Evolutionary conservation across 2,329 filamentous ascomycete genomes (phyloP).

Genomic region (Penicillium rolfsii): DNA sequence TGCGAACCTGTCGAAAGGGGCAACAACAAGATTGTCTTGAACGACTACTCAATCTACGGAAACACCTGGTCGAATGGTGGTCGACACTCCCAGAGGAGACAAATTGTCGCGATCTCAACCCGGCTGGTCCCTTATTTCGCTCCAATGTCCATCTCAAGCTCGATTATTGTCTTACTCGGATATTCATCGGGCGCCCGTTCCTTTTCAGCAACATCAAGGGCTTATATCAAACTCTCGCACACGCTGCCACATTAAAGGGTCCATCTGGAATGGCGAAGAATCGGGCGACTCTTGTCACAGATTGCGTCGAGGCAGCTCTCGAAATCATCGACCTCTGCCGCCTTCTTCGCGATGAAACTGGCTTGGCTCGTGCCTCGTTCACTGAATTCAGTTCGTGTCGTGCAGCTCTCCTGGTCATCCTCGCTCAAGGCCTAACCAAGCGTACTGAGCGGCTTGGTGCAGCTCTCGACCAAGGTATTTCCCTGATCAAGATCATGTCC

Average conservation of each 20-base stretch:
- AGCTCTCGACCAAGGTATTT: conserved; percentile 54
- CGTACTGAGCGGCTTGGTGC: conserved; percentile 50
- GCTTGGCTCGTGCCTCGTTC: conserved; percentile 59
- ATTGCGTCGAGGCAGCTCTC: conserved; percentile 58
- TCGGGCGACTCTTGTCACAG: conserved; percentile 50
- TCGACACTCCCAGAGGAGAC: conserved; percentile 43
- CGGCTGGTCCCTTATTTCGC: conserved; percentile 49
- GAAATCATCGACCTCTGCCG: conserved; percentile 57
- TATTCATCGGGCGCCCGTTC: conserved; percentile 60
- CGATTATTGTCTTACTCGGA: conserved; percentile 57
- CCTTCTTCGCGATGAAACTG: conserved; percentile 54
- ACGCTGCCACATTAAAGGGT: conserved; percentile 31
- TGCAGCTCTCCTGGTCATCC: conserved; percentile 56
- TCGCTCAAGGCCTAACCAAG: conserved; percentile 46
- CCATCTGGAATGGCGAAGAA: conserved; percentile 40
- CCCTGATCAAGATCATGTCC: conserved; percentile 58
- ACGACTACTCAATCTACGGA: conserved; percentile 43
- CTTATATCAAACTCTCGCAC: conserved; percentile 28
- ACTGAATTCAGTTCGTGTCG: conserved; percentile 61
- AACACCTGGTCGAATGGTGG: conserved; percentile 50
- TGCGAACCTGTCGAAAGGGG: conserved; percentile 44
- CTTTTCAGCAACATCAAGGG: conserved; percentile 50
- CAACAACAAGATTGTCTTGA: conserved; percentile 48
- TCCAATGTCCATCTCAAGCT: conserved; percentile 57
- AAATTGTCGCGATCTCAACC: conserved; percentile 47